A percentile compares a stretch with the other conserved stretches of the same genome.
Conservation (phyloP, 2,329 filamentous ascomycete genomes). For the Nectriaceae sp. region DNA sequence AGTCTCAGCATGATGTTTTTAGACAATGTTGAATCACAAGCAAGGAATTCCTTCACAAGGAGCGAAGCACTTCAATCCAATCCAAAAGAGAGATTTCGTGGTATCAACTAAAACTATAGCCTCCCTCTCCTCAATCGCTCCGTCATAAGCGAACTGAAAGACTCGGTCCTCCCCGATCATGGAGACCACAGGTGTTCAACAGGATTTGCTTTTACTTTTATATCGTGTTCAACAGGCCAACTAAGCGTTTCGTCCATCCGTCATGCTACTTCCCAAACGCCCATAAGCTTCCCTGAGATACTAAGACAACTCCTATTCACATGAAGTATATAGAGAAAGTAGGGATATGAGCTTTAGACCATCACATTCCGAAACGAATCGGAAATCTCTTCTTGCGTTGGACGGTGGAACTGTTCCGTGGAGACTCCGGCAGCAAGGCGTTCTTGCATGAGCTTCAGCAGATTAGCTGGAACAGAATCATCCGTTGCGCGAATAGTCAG, state of each 20-base stretch:
- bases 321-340: constrained; percentile 25
- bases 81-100: constrained; percentile 22
- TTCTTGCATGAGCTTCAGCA: constrained; percentile 87
- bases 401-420: constrained; percentile 43
- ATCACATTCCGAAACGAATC: constrained; percentile 59
- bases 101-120: constrained; percentile 28
- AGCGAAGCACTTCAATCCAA: constrained; percentile 16
- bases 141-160: constrained; percentile 10
- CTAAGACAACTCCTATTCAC: constrained; percentile 27
- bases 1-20: too few relatives aligned
- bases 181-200: constrained; percentile 4
- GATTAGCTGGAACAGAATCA: constrained; percentile 76
- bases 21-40: too few relatives aligned
- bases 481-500: constrained; percentile 93
- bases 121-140: constrained; percentile 19
- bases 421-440: constrained; percentile 62
- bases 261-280: constrained; percentile 33
- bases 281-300: constrained; percentile 33
- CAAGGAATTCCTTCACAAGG: constrained; percentile 6
- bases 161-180: constrained; percentile 13
- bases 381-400: constrained; percentile 52
- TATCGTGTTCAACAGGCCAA: constrained; percentile 20
- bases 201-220: constrained; percentile 22
- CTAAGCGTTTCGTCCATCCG: constrained; percentile 23
- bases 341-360: constrained; percentile 39